A percentile compares a stretch with the other conserved stretches of the same genome.
These are phyloP conservation scores for Phytophthora tentaculata DNA, from an alignment of 352 stramenopile species.

Conservation along the genomic window DNA sequence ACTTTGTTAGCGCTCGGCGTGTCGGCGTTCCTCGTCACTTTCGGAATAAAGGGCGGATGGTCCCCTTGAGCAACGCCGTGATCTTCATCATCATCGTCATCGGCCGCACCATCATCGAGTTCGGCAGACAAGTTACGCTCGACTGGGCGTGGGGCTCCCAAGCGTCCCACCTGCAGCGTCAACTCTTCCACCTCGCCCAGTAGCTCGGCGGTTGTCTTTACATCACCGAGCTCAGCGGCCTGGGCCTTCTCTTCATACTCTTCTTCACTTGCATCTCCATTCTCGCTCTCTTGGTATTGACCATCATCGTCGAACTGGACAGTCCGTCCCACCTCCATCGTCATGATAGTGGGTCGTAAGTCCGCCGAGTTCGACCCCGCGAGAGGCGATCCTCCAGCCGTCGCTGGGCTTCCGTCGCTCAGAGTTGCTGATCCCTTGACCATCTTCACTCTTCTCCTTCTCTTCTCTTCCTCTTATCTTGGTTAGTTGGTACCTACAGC, in stretches of 20 bases:
- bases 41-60: not conserved
- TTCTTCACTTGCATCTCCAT: not conserved
- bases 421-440: not conserved
- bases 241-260: not conserved
- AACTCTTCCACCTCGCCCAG: not conserved
- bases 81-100: conserved; percentile 2
- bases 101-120: not conserved
- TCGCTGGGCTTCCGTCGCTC: not conserved
- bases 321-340: not conserved
- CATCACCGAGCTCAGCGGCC: not conserved
- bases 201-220: not conserved
- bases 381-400: not conserved
- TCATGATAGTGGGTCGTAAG: not conserved
- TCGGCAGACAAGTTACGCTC: conserved; percentile 7
- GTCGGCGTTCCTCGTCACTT: not conserved
- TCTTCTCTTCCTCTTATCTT: not conserved
- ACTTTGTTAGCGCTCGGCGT: not conserved
- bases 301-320: conserved; percentile 3
- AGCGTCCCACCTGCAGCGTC: conserved; percentile 5
- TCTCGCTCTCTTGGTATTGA: not conserved
- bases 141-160: conserved; percentile 3
- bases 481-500: not conserved
- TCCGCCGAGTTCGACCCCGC: not conserved
- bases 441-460: not conserved
- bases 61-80: conserved; percentile 9